Evolutionary conservation across 2,329 filamentous ascomycete genomes (phyloP), one percentile per base, ranked within the genome.

Genomic region (Phyllosticta ampelicida): DNA sequence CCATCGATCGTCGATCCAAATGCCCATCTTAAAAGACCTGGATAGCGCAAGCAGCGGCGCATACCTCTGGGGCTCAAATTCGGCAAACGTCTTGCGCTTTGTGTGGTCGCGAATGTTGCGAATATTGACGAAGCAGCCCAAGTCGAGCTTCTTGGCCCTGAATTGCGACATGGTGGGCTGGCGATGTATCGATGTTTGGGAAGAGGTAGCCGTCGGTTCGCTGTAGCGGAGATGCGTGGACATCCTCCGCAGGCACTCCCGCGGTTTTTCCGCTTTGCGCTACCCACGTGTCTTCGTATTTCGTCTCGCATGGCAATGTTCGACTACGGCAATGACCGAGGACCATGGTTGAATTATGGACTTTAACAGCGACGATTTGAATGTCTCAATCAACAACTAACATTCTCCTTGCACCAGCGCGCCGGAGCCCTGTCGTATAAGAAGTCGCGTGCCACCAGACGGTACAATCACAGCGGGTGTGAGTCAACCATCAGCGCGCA

Each of bases 51-150:
- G 56, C 21, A 20, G 21, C 48, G 23, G 56, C 51, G 63, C 70
- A 62, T 78, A 95, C 91, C 92, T 86, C 76, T 96, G 87, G 4
- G 90, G 84, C 77, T 99, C 94, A 70, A 86, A 78, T 71, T 90
- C 80, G 70, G 87, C 87, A 68, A 91, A 96, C 60, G 90, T 89
- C 77, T 95, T 92, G 68, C 94, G 87, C 83, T 97, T 99, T 58
- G 90, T 91, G 77, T 97, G 90, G 74, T 99, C 94, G 67, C 94
- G 89, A 71, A 99, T 87, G 64, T 89, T 82, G 65, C 86, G 86
- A 71, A 86, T 83, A 70, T 96, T 96, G 76, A 95, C 74, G 70
- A 88, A 96, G 71, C 89, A 89, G 71, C 87, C 86, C 65, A 97
- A 77, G 66, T 97, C 90, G 65, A 96, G 85, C 79, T 86, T 91